Conservation (phyloP, 2,329 filamentous ascomycete genomes). For the Thielaviopsis populi region DNA sequence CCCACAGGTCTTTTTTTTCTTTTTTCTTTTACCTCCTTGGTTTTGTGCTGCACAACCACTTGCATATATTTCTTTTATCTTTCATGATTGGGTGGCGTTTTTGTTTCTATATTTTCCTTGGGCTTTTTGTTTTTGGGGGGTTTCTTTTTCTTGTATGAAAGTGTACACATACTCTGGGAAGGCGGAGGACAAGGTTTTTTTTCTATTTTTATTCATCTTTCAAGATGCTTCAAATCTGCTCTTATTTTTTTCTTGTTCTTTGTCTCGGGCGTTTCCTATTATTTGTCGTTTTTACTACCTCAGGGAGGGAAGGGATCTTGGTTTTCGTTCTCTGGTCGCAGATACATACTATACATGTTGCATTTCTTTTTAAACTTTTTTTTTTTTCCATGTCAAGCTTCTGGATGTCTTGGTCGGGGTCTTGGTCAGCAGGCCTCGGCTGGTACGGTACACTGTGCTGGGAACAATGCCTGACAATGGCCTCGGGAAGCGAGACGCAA, state of each 20-base stretch:
- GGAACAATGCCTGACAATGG: no score
- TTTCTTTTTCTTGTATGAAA: constrained; percentile 5
- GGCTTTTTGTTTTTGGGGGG: constrained; percentile 4
- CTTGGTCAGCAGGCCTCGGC: no score
- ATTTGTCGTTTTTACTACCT: neutral
- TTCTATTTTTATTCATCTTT: no score
- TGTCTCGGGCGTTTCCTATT: neutral
- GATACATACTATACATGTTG: neutral
- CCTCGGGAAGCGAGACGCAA: no score
- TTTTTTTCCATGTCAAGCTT: neutral
- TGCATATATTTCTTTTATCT: neutral
- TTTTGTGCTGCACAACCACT: neutral
- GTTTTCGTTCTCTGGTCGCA: neutral
- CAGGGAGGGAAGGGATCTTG: neutral
- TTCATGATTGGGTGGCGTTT: constrained; percentile 10
- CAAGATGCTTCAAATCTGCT: no score
- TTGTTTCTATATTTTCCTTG: constrained; percentile 2
- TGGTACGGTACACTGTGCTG: no score
- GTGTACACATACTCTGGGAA: neutral
- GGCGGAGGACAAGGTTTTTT: neutral
- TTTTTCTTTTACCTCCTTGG: neutral
- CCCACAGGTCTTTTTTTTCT: neutral
- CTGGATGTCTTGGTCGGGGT: no score
- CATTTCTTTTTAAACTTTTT: no score
- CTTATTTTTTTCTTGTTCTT: neutral